Base-by-base conservation (phyloP, 1,284 basidiomycete genomes). In the Ganoderma boninense region DNA sequence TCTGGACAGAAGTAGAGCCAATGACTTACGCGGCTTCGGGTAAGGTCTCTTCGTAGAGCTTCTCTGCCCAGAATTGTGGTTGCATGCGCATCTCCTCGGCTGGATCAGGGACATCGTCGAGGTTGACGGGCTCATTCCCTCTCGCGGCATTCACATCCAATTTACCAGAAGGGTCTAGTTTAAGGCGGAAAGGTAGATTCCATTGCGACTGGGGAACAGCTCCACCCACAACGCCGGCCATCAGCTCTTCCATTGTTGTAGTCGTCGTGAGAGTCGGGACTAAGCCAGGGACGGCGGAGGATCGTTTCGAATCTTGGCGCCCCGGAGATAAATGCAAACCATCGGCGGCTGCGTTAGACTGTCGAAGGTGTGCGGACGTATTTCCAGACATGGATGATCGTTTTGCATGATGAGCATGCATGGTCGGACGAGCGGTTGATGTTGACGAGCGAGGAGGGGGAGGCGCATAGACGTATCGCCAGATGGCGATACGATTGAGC, bases 401-500 rank as follows among this genome's bases (percentile, higher is more conserved):
- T 54, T 76, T 75, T 61, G 65, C 60, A 49, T 70, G 73, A 16
- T 70, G 70, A 35, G 65, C 23, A 40, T 70, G 70, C 32, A 56
- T 46, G n/a, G 42, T 38, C 0, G 64, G 67, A 40, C 67, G 70
- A 2, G 69, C 63, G 20, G 61, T 43, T 64, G 78, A 35, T 62
- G 74, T 38, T 75, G 75, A 52, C 79, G 80, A 52, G 82, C 77
- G 4, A 85, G 88, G 3, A 82, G 81, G 73, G 87, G 86, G 67
- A 68, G 74, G 40, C 86, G 91, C 82, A 73, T 90, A 91, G 0
- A 84, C 85, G 77, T 94, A 94, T 64, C 91, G 85, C 93, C 93
- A 95, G 44, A 94, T 78, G 1, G 89, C 87, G 1, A 94, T 73
- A 59, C 84, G 83, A 11, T 80, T 82, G 63, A 83, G 86, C 56